phyloP scores from a whole-genome alignment of 139 green algal genomes.

The Chlorella ohadii region DNA sequence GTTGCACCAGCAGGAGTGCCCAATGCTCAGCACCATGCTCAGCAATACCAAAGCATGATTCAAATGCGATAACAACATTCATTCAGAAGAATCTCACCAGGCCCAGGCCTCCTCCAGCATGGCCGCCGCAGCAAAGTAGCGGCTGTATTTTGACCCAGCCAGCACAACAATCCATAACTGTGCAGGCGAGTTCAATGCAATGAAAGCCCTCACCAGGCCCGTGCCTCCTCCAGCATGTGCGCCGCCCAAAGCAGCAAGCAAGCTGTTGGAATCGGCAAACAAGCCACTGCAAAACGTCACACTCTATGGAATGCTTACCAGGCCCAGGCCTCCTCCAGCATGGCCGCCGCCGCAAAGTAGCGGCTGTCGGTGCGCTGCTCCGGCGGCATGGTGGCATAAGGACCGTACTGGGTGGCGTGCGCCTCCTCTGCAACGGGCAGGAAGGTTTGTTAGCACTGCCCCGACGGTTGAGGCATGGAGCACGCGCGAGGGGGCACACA shows the following conservation, averaged over 20 bases:
- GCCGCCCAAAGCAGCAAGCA: background rate
- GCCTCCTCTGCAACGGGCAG: constrained; percentile 29
- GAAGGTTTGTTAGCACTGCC: too few species aligned
- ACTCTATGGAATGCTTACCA: constrained; percentile 52
- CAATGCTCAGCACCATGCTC: too few species aligned
- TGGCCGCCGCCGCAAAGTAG: constrained; percentile 49
- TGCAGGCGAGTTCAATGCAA: too few species aligned
- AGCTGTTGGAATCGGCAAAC: too few species aligned
- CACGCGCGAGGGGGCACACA: too few species aligned
- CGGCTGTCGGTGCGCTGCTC: constrained; percentile 14
- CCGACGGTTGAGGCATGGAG: too few species aligned
- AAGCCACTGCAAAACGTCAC: background rate
- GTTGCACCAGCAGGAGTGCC: too few species aligned
- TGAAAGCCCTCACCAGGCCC: background rate
- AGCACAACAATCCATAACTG: too few species aligned
- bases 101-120: constrained; percentile 87
- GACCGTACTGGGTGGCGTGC: constrained; percentile 14
- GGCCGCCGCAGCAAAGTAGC: constrained; percentile 47
- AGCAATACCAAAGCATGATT: too few species aligned
- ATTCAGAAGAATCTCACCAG: constrained; percentile 70
- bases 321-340: constrained; percentile 86
- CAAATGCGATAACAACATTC: too few species aligned
- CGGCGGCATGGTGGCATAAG: background rate
- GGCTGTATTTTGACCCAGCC: too few species aligned
- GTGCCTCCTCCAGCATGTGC: background rate